phyloP scores from a whole-genome alignment of 169 alveolate species.

The Plasmodium fragile region DNA sequence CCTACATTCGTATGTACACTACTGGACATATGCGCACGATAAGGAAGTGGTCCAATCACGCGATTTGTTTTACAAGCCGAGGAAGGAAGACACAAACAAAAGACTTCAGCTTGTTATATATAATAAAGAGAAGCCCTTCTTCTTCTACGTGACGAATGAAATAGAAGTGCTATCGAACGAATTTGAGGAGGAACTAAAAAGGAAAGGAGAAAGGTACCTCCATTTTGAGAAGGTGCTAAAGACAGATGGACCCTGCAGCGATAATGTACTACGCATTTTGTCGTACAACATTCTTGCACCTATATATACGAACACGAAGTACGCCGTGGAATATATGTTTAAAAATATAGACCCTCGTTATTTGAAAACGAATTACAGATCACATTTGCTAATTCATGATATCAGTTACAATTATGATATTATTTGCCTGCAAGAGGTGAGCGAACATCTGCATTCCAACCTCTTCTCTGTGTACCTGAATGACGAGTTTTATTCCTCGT shows the following conservation, averaged over 20 bases:
- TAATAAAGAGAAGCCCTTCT: constrained; percentile 45
- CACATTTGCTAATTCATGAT: constrained; percentile 51
- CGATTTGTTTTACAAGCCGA: constrained; percentile 54
- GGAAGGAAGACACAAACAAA: constrained; percentile 27
- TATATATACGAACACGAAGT: constrained; percentile 64
- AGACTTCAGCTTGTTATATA: constrained; percentile 65
- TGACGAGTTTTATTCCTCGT: constrained; percentile 37
- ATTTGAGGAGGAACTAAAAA: constrained; percentile 43
- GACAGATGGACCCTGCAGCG: background rate
- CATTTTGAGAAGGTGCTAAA: constrained; percentile 6
- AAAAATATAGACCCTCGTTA: constrained; percentile 52
- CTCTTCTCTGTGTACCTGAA: constrained; percentile 39
- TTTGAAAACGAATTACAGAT: constrained; percentile 71
- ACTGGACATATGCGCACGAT: constrained; percentile 26
- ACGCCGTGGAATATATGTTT: constrained; percentile 61
- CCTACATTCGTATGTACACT: constrained; percentile 19
- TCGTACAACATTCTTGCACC: constrained; percentile 72
- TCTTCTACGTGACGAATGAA: constrained; percentile 43
- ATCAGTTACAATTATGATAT: constrained; percentile 52
- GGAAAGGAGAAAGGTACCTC: constrained; percentile 38
- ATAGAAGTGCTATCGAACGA: constrained; percentile 9
- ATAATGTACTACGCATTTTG: constrained; percentile 37
- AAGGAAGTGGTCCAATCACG: constrained; percentile 14
- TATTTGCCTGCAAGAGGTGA: constrained; percentile 67
- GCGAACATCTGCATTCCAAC: constrained; percentile 57